Evolutionary conservation across 805 yeast species (phyloP), one percentile per base, ranked within the genome.

Genomic region (Candida morakotiae): DNA sequence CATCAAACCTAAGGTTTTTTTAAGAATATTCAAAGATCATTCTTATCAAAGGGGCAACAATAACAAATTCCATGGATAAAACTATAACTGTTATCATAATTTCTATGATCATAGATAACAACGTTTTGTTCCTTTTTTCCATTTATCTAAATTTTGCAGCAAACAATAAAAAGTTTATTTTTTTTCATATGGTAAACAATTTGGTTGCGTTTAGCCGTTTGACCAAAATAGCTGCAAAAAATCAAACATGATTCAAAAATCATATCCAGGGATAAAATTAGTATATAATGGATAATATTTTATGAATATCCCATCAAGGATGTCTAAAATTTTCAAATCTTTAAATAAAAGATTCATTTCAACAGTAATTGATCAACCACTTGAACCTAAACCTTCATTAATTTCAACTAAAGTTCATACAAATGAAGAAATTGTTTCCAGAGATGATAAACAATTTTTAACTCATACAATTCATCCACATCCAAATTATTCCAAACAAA

Each of bases 401-500:
- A 51, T 61, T n/a, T 40, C 53, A 5, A 62, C 68, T 31, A 50
- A 45, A 41, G 43, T 60, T 11, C 32, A 52, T 13, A 32, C 44
- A 10, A 48, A 51, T 9, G 15, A 41, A 2, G 58, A 54, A 24
- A 45, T 45, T 5, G 45, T 41, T 9, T 56, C 52, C 37, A 53
- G 53, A 31, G 49, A 60, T 39, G 72, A 67, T 43, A 53, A 44
- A 28, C 33, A 53, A 28, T 64, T 59, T 44, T 59, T 67, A 28
- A 62, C 71, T n/a, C 68, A 66, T 35, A 68, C 69, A 0, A 41
- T 60, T 20, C 67, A 66, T 41, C 56, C 60, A 1, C 72, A 66
- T 41, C 68, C 67, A 9, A 20, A 37, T 19, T 62, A 58, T 45
- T 38, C 58, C 5, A 45, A 44, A 23, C 55, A 52, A 25, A 64